A percentile compares a stretch with the other conserved stretches of the same genome.
Conservation (phyloP, 768 basidiomycete species). For the Clavaria fumosa region DNA sequence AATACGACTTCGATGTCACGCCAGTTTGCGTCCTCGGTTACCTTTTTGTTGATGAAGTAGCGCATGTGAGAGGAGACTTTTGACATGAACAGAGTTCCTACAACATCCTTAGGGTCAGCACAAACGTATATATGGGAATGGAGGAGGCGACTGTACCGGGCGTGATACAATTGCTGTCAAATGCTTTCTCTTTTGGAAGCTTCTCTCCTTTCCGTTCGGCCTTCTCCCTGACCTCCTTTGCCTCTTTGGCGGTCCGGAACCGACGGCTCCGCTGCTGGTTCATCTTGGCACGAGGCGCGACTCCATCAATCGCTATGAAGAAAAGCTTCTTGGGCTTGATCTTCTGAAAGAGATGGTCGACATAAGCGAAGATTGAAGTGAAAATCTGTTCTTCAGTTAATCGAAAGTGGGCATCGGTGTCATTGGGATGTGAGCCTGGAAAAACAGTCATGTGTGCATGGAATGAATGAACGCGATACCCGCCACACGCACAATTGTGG, state of each 20-base stretch:
- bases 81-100: conserved; percentile 93
- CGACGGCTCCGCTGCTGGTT: conserved; percentile 92
- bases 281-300: conserved; percentile 97
- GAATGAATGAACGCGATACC: neutral
- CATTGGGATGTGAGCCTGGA: conserved; percentile 86
- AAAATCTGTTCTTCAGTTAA: conserved; percentile 95
- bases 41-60: conserved; percentile 98
- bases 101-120: conserved; percentile 1
- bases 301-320: conserved; percentile 98
- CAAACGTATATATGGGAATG: neutral
- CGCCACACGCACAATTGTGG: conserved; percentile 46
- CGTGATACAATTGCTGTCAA: conserved; percentile 98
- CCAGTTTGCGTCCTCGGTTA: conserved; percentile 94
- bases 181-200: conserved; percentile 85
- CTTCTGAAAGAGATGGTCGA: conserved; percentile 91
- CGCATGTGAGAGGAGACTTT: conserved; percentile 80
- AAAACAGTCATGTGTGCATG: conserved; percentile 14
- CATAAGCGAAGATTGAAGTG: conserved; percentile 92
- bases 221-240: conserved; percentile 72
- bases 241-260: conserved; percentile 90
- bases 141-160: conserved; percentile 45
- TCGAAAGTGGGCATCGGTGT: conserved; percentile 90
- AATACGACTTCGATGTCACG: conserved; percentile 81
- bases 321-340: conserved; percentile 97
- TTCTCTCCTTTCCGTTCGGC: conserved; percentile 83